Evolutionary conservation across 2,329 filamentous ascomycete genomes (phyloP).

Genomic region (Tetracladium maxilliforme): DNA sequence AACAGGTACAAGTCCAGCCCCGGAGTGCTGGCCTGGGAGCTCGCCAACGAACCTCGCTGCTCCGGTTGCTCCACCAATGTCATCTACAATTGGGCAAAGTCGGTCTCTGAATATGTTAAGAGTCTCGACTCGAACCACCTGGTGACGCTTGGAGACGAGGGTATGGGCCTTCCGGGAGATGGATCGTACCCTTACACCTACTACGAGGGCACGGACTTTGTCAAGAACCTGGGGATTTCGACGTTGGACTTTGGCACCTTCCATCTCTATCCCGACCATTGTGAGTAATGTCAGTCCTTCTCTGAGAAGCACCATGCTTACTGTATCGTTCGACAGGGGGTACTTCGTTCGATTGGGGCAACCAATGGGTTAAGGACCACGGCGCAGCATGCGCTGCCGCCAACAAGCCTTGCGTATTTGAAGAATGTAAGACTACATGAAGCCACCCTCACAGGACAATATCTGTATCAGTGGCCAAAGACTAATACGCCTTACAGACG

Average conservation of each 20-base stretch:
- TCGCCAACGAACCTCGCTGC: slow-evolving; percentile 53
- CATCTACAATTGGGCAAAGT: slow-evolving; percentile 42
- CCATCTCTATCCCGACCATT: slow-evolving; percentile 32
- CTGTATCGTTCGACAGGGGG: slow-evolving; percentile 12
- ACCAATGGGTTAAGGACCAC: slow-evolving; percentile 29
- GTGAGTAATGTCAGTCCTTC: slow-evolving; percentile 19
- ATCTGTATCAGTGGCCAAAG: background rate
- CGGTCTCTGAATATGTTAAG: slow-evolving; percentile 47
- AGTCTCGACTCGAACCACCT: slow-evolving; percentile 43
- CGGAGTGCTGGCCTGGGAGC: slow-evolving; percentile 52
- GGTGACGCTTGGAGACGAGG: slow-evolving; percentile 50
- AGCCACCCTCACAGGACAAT: no score
- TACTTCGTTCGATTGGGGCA: slow-evolving; percentile 22
- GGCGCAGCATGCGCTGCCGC: slow-evolving; percentile 17
- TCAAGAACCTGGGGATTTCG: slow-evolving; percentile 26
- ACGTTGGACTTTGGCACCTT: slow-evolving; percentile 36
- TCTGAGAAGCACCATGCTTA: slow-evolving; percentile 2
- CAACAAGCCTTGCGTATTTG: slow-evolving; percentile 22
- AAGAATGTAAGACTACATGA: slow-evolving; percentile 18
- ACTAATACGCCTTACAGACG: slow-evolving; percentile 1
- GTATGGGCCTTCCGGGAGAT: slow-evolving; percentile 28
- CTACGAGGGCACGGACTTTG: slow-evolving; percentile 31
- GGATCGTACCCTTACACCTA: slow-evolving; percentile 27
- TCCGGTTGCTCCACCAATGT: slow-evolving; percentile 40
- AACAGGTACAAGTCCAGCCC: slow-evolving; percentile 40